Base-by-base conservation (phyloP, 495 filamentous ascomycete species). In the Neurospora sp. region DNA sequence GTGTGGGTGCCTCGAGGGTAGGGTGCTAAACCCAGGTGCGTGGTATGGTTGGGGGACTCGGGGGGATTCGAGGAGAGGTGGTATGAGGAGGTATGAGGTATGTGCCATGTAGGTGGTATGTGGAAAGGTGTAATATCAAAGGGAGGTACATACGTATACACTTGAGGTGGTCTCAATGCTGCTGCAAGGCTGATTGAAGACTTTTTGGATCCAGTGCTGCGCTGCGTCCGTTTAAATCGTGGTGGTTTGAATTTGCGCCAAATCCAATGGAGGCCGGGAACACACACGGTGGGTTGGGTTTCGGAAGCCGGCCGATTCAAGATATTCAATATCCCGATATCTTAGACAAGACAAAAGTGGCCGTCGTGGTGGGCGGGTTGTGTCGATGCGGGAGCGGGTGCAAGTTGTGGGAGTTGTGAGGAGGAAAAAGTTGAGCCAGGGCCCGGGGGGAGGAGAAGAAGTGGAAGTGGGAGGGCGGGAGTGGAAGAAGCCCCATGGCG, bases 401-500 rank as follows among this genome's bases (percentile, higher is more conserved):
- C 75, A 77, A 69, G 41, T 48, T 68, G 69, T 53, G 35, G 27
- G 42, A 42, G 73, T 31, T 44, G 38, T 44, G 66, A 76, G 77
- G 76, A 76, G 75, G 79, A 77, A 81, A 76, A 81, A 76, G 75
- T 78, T 78, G 75, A 76, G 75, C 78, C 77, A 79, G 77, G 79
- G 76, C 53, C 53, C 22, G 53, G 77, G 74, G 71, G 74, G 76
- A 76, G 78, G 78, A 73, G 76, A 66, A 66, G 53, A 66, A 77
- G 79, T 78, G 80, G 81, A 84, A 80, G 83, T 80, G 81, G 82
- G 80, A 81, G 81, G 81, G 79, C 80, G 82, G 82, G 73, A 75
- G 71, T 74, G 74, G 75, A 78, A 79, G 81, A 78, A 79, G 81
- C 81, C 78, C 79, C 78, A 81, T 80, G 53, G 53, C 27, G 12